Evolutionary conservation across 306 rosid species (phyloP), one percentile per base, ranked within the genome.

Genomic region (Malus sieversii): DNA sequence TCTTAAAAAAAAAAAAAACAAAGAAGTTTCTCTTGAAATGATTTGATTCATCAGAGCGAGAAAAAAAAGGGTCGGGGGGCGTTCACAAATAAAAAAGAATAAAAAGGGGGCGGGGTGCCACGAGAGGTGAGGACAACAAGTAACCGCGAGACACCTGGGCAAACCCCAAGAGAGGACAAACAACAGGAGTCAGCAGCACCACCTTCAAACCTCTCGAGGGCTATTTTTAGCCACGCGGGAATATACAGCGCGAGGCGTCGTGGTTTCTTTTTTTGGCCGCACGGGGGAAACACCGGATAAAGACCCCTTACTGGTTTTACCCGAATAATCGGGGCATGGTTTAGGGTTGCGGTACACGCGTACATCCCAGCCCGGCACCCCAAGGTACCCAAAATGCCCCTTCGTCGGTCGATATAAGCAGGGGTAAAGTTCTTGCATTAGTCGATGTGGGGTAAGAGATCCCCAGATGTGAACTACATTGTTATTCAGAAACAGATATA

Each of bases 381-480:
- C 42, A 30, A 63, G 68, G 18, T 30, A 4, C 18, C 0, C 0
- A 4, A 0, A 0, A 0, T 0, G 0, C 0, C 20, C 19, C 19
- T 4, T 15, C 38, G 27, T 2, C 0, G 10, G 18, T 8, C 20
- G 1, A 25, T 61, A 61, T 61, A 61, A 61, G 27, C 19, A 25
- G 20, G 35, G 15, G 19, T 13, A 13, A 13, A 25, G 3, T 35
- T 35, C 40, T 35, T 35, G 40, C 40, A 35, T 6, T 35, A 6
- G 22, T 20, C 66, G 66, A 60, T 60, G 66, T 60, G 66, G 66
- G 66, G 25, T 15, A 11, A 23, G 27, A 10, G 10, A n/a, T 22
- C 3, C 10, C 59, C 19, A 35, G 42, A 53, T 53, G 22, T 9
- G 45, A 40, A 10, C 12, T 40, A 40, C 12, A 9, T 40, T 40